Base-by-base conservation (phyloP, 805 yeast species). In the Groenewaldozyma salmanticensis region DNA sequence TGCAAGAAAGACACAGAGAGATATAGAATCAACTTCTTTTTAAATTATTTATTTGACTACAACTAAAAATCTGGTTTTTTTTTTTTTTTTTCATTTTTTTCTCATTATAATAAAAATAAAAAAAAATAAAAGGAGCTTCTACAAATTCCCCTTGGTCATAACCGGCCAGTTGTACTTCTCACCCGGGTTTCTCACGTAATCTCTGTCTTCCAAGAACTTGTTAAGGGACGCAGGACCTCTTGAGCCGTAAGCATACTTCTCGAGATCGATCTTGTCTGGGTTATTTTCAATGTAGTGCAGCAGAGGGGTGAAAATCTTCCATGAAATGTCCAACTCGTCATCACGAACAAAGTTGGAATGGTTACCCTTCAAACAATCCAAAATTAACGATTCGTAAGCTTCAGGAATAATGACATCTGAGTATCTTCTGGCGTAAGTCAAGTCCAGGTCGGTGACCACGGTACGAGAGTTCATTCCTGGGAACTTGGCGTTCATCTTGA, bases 331-430 rank as follows among this genome's bases (percentile, higher is more conserved):
- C 58, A 92, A 74, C 68, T 92, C 98, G 61, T 92, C 98, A 60
- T 90, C 96, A 67, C 98, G 81, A 27, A 92, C 97, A 60, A 92
- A 92, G 68, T 90, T 90, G 39, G 97, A 83, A 66, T 92, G 98
- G 64, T 88, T 95, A 43, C 94, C 97, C 52, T 76, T 73, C 58
- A 81, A 65, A 48, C 90, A 83, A 64, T 92, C 97, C 64, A 94
- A 77, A 54, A 92, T 85, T 53, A 92, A 75, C 1, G 96, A 82
- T 69, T 92, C 98, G 64, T 92, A 92, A 33, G 97, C 97, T 70
- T 90, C 96, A 35, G 98, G 97, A 56, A 92, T 88, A 80, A 92
- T 82, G 66, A 85, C 81, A 58, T 85, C 81, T 49, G 82, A 68
- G 68, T 81, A 92, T 59, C 96, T 77, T 38, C 71, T 69, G 42